Base-by-base conservation (phyloP, 495 filamentous ascomycete species). In the Chlorociboria aeruginascens region DNA sequence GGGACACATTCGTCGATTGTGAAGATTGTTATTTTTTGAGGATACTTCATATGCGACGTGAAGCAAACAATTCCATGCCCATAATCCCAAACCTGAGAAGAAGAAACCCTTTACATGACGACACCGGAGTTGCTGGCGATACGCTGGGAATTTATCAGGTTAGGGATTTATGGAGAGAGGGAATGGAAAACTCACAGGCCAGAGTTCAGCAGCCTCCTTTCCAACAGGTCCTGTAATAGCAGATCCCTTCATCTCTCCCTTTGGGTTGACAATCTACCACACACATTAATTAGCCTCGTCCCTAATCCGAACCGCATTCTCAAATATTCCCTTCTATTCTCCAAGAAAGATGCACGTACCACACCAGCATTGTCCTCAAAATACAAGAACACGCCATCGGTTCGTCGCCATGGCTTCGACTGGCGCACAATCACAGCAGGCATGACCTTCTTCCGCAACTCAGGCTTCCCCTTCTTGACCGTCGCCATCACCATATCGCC, bases 401-500 rank as follows among this genome's bases (percentile, higher is more conserved):
- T 78, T 66, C 92, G 81, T 76, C 90, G 86, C 92, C 92, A 99
- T 57, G 92, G 92, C 82, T 99, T 99, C 73, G 82, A 85, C 78
- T 98, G 90, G 66, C 92, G 79, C 65, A 96, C 89, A 61, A 98
- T 86, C 61, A 98, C 90, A 58, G 89, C 90, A 53, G 90, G 92
- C 89, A 96, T 95, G 71, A 98, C 90, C 82, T 98, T 98, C 85
- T 98, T 98, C 66, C 90, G 77, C 62, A 98, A 75, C 74, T 98
- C 90, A 42, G 92, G 90, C 85, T 98, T 98, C 68, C 90, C 89
- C 86, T 99, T 99, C 85, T 99, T 97, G 72, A 99, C 93, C 54
- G 93, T 97, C 51, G 90, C 89, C 93, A 98, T 98, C 61, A 98
- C 93, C 92, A 98, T 97, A 75, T 98, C 92, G 59, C 89, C 90